These are phyloP conservation scores for Colletotrichum sp. DNA, from an alignment of 2,329 filamentous ascomycete genomes.

Conservation along the genomic window DNA sequence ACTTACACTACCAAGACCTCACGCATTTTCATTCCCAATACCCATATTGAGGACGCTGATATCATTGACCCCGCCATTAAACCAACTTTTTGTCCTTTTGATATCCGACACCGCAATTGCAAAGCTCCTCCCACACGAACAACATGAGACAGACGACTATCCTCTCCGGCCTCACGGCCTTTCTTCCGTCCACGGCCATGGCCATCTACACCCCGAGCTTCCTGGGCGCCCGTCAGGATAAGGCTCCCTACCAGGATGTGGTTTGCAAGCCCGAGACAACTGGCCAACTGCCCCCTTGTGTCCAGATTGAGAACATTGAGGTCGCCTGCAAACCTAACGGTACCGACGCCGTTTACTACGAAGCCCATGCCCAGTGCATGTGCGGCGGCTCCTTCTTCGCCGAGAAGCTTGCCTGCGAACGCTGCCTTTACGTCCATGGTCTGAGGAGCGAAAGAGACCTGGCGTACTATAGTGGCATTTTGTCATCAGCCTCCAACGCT, in stretches of 20 bases:
- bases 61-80: not conserved
- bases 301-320: constrained; percentile 33
- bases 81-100: not conserved
- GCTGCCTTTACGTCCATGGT: constrained; percentile 46
- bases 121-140: not conserved
- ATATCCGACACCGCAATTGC: not conserved
- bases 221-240: constrained; percentile 23
- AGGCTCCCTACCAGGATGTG: constrained; percentile 6
- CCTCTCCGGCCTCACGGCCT: constrained; percentile 10
- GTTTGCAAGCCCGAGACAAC: constrained; percentile 20
- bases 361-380: constrained; percentile 23
- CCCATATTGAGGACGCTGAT: not conserved
- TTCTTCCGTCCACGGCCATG: not conserved
- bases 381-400: constrained; percentile 48
- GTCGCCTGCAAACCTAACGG: constrained; percentile 33
- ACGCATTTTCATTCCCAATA: not conserved
- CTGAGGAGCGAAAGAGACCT: constrained; percentile 38
- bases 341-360: constrained; percentile 25
- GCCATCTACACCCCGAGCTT: not conserved
- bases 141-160: constrained; percentile 15
- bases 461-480: constrained; percentile 36
- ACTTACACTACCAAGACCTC: constrained; percentile 1
- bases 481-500: constrained; percentile 35
- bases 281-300: constrained; percentile 29
- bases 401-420: constrained; percentile 46